Percentiles rank a stretch among this genome's conserved stretches.
Evolutionary conservation across 768 basidiomycete genomes (phyloP).

Genomic region (Mycena vulgaris): DNA sequence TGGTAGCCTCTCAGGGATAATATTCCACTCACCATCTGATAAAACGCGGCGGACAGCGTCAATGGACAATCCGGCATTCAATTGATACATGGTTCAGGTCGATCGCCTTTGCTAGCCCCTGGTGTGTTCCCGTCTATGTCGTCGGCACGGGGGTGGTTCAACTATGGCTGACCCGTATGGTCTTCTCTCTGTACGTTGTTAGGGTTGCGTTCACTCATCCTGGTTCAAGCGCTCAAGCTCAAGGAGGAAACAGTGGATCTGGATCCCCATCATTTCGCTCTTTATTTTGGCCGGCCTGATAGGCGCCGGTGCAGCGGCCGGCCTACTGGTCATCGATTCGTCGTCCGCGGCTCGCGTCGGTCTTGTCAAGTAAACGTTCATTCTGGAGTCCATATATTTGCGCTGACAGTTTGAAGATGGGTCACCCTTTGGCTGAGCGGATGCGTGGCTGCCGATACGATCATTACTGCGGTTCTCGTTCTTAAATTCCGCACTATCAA

Average conservation of each 20-base stretch:
- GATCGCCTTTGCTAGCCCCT: background rate
- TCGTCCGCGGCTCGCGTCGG: background rate
- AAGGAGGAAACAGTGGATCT: conserved; percentile 11
- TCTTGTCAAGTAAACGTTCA: background rate
- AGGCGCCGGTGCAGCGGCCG: background rate
- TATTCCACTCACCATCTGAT: too few relatives aligned
- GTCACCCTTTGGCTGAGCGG: background rate
- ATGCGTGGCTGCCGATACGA: background rate
- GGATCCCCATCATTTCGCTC: conserved; percentile 3
- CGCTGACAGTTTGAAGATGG: background rate
- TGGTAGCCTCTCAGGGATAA: too few relatives aligned
- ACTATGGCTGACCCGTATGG: conserved; percentile 5
- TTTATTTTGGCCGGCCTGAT: background rate
- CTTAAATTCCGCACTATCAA: background rate
- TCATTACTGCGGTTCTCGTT: background rate
- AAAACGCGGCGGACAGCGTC: too few relatives aligned
- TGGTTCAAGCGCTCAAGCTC: too few relatives aligned
- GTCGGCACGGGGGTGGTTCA: conserved; percentile 1
- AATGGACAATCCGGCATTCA: too few relatives aligned
- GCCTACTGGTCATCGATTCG: background rate
- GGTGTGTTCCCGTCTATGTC: conserved; percentile 1
- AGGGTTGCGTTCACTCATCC: background rate
- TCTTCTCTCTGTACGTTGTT: background rate
- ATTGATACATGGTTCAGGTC: too few relatives aligned
- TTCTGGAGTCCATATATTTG: background rate